phyloP scores from a whole-genome alignment of 1,139 yeast species.

The Geotrichum siamense region DNA sequence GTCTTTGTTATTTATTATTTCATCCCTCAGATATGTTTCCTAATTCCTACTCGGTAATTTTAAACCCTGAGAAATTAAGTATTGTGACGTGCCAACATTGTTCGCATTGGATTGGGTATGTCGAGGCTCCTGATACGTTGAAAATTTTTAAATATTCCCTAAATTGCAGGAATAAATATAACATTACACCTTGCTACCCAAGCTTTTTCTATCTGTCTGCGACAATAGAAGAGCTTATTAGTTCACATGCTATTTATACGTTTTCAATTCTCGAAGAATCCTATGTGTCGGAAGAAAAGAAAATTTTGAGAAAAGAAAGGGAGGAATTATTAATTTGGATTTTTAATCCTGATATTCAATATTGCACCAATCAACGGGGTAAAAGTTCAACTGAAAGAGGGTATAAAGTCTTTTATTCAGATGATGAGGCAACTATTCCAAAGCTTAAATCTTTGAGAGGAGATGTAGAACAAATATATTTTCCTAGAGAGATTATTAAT shows the following conservation, averaged over 20 bases:
- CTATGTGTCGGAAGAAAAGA: background rate
- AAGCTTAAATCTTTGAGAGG: constrained; percentile 32
- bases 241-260: constrained; percentile 35
- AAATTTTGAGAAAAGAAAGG: background rate
- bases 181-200: constrained; percentile 13
- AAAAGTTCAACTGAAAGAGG: constrained; percentile 30
- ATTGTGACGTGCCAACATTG: constrained; percentile 28
- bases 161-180: constrained; percentile 23
- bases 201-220: constrained; percentile 25
- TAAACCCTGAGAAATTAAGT: background rate
- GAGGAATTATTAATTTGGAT: constrained; percentile 45
- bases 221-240: constrained; percentile 27
- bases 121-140: constrained; percentile 28
- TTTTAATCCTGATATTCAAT: constrained; percentile 44
- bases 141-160: constrained; percentile 60
- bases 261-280: constrained; percentile 24
- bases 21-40: constrained; percentile 23
- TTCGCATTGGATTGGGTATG: constrained; percentile 35
- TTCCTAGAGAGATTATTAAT: constrained; percentile 9
- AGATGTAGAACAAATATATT: constrained; percentile 36
- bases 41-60: background rate
- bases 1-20: constrained; percentile 50
- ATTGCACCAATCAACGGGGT: constrained; percentile 22
- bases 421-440: constrained; percentile 23
- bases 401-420: constrained; percentile 41